Evolutionary conservation across 306 rosid genomes (phyloP), one percentile per base, ranked within the genome.

Genomic region (Fragaria nilgerrensis): DNA sequence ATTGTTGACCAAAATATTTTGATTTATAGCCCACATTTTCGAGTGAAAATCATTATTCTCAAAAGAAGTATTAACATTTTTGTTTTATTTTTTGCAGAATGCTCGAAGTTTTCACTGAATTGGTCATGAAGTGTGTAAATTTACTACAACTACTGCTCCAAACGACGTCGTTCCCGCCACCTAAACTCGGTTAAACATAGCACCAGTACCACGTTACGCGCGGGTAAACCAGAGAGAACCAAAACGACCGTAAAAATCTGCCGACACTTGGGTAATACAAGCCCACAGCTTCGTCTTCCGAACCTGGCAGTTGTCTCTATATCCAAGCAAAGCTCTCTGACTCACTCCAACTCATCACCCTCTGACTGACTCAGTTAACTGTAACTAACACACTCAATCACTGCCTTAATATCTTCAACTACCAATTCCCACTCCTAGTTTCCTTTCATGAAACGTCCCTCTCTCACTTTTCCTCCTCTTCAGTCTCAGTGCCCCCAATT

Each of bases 191-290:
- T 6, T 19, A 53, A 53, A 41, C 44, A 29, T 27, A 43, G 55
- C 44, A 17, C 32, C 11, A 12, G 7, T 25, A 53, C 70, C 39
- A 36, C 39, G 39, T 36, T 6, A 43, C 48, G 15, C 41, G 75
- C 44, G 32, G 41, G 58, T 41, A 56, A n/a, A 6, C 37, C 3
- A 49, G 58, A 11, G 72, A 34, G 59, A 32, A 59, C 64, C 36
- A 43, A 78, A 83, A 68, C 25, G 34, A 14, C 67, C 7, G 0
- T 59, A 53, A 11, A 76, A 64, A 19, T 34, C 70, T 67, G 82
- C 84, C 77, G 84, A 82, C 88, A 82, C 81, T 68, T 44, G 70
- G 43, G 13, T 5, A 39, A 39, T 39, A 5, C 75, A 17, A 75
- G 9, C 39, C 82, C 73, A 2, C 5, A 66, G 82, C 66, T 77